These are phyloP conservation scores for Blastocystis sp. DNA, from an alignment of 352 stramenopile species.

Conservation along the genomic window DNA sequence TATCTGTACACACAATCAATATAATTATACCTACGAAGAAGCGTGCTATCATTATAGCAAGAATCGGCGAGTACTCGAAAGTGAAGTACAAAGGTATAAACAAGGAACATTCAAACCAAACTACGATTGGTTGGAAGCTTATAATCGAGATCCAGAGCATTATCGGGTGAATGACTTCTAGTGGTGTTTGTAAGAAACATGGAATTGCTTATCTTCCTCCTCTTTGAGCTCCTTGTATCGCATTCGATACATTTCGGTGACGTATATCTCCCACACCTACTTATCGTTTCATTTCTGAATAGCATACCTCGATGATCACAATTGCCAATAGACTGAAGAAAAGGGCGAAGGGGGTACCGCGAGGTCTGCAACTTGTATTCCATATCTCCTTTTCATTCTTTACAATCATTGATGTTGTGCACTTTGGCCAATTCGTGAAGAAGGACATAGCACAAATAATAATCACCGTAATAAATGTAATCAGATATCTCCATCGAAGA, in stretches of 20 bases:
- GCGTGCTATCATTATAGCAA: conserved; percentile 62
- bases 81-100: conserved; percentile 4
- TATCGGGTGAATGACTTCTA: conserved; percentile 36
- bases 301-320: conserved; percentile 10
- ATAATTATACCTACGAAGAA: conserved; percentile 60
- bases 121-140: conserved; percentile 47
- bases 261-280: conserved; percentile 31
- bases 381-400: conserved; percentile 38
- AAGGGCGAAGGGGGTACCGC: conserved; percentile 36
- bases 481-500: conserved; percentile 48
- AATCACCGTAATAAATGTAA: conserved; percentile 19
- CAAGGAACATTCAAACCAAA: not conserved
- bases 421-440: conserved; percentile 57
- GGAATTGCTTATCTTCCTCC: not conserved
- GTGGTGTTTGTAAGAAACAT: conserved; percentile 31
- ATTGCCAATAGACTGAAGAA: conserved; percentile 59
- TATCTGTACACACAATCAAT: conserved; percentile 57
- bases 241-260: conserved; percentile 57
- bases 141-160: conserved; percentile 56
- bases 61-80: conserved; percentile 27
- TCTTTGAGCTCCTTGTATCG: conserved; percentile 28
- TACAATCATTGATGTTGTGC: not conserved
- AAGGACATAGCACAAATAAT: conserved; percentile 10
- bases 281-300: not conserved
- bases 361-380: conserved; percentile 14